phyloP scores from a whole-genome alignment of 108 stramenopile species.

The Nitzschia palea region DNA sequence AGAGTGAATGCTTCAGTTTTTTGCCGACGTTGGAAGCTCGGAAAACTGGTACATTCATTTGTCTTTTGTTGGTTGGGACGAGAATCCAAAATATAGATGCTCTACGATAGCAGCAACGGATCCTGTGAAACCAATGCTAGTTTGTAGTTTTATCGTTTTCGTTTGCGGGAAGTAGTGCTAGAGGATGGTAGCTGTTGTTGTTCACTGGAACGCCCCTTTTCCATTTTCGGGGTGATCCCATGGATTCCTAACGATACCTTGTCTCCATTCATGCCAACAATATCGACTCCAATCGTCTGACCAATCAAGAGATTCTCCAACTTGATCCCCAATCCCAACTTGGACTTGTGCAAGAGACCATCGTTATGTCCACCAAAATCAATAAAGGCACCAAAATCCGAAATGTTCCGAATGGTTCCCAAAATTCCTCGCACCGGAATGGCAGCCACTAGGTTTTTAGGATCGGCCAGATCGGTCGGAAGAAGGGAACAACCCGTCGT shows the following conservation, averaged over 20 bases:
- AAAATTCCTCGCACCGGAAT: slow-evolving; percentile 44
- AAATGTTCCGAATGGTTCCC: slow-evolving; percentile 57
- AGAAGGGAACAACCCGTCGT: slow-evolving; percentile 6
- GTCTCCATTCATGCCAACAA: slow-evolving; percentile 36
- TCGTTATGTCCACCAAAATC: slow-evolving; percentile 55
- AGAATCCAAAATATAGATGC: no score
- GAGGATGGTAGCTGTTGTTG: no score
- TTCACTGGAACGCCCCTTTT: no score
- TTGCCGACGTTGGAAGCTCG: no score
- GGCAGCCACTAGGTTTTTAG: not conserved
- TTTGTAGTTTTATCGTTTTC: not conserved
- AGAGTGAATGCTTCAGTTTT: no score
- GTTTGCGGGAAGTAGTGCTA: not conserved
- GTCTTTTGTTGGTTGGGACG: no score
- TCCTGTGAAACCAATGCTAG: no score
- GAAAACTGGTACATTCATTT: no score
- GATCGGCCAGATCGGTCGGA: not conserved
- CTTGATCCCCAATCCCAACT: slow-evolving; percentile 43
- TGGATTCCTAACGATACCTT: slow-evolving; percentile 45
- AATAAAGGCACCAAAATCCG: slow-evolving; percentile 70
- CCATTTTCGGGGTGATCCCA: no score
- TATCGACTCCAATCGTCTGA: slow-evolving; percentile 56
- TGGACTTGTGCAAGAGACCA: slow-evolving; percentile 56
- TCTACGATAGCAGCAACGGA: no score
- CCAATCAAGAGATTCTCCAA: slow-evolving; percentile 47